Evolutionary conservation across 345 rosid species (phyloP), one percentile per base, ranked within the genome.

Genomic region (Euphorbia tirucalli): DNA sequence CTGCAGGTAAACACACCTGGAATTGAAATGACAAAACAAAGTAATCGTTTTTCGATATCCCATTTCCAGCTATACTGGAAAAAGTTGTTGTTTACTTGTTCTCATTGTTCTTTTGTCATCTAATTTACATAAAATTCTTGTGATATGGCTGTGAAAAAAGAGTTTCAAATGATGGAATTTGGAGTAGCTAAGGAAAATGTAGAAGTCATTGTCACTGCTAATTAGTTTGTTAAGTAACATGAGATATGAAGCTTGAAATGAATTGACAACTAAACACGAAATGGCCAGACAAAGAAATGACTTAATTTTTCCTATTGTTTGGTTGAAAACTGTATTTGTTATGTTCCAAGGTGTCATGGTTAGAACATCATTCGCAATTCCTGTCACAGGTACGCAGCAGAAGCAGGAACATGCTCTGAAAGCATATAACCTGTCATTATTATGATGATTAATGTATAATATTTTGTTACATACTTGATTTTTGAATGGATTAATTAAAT

Each of bases 391-490:
- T 65, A 25, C 76, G 61, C 7, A 11, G 24, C 9, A 4, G 44
- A 39, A 32, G 71, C 22, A 11, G 63, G 68, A 7, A 13, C 43
- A 44, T 68, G 54, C 37, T 31, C 32, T 44, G 73, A 25, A 4
- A 67, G 63, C 27, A n/a, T n/a, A n/a, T n/a, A n/a, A n/a, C n/a
- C n/a, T n/a, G n/a, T 49, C 35, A 62, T 30, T 28, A 18, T 25
- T 56, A 43, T 41, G 64, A 25, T 25, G 69, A 69, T 54, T 65
- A 41, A 57, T 35, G 55, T 59, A 64, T 43, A 18, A 19, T 31
- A 27, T 41, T 69, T 49, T 14, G 16, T 31, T 24, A 37, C 32
- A 49, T 1, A 19, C 7, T 61, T 14, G 10, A 30, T 46, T 48
- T 22, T 49, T 14, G 27, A 48, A 46, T 43, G 9, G 35, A 39